Evolutionary conservation across 306 rosid species (phyloP), one percentile per base, ranked within the genome.

Genomic region (Inga oerstediana): DNA sequence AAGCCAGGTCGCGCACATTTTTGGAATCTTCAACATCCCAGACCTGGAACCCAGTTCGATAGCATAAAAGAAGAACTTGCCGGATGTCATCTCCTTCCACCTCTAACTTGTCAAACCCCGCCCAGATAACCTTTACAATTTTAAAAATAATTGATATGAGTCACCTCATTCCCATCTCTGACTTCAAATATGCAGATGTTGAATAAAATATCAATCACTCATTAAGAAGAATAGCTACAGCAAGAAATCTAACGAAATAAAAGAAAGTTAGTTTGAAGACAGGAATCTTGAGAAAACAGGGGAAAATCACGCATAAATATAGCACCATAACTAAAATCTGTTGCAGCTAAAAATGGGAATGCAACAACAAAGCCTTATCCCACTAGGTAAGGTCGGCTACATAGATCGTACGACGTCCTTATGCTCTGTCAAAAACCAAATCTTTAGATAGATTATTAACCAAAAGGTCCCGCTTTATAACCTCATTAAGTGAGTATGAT

Each of bases 21-120:
- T 88, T 82, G 45, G 98, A 91, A 84, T 94, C 97, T 86, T 94
- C 93, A 77, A 94, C 92, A 86, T 94, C 94, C 98, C 97, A 94
- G 83, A 94, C 93, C 79, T 91, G 98, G 91, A 93, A 93, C 80
- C 98, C 97, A 56, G 97, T 90, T 58, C 76, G 86, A 82, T 81
- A 92, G 61, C 97, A 94, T 77, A 93, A 87, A 81, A 93, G 89
- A 44, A 93, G 97, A 78, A 90, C 92, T 89, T 80, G 84, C 19
- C 89, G 88, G 75, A 59, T 48, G 80, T 71, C 79, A 62, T 73
- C 85, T 78, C 87, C 91, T 67, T 86, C 89, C 22, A 84, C 71
- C 87, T 92, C 98, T 87, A 92, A 74, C 82, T 82, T 85, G 90
- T 93, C 98, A 86, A 92, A 93, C 73, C 94, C 98, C 45, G 93